These are phyloP conservation scores for Novymonas esmeraldas DNA, from an alignment of 208 protist species.

Conservation along the genomic window DNA sequence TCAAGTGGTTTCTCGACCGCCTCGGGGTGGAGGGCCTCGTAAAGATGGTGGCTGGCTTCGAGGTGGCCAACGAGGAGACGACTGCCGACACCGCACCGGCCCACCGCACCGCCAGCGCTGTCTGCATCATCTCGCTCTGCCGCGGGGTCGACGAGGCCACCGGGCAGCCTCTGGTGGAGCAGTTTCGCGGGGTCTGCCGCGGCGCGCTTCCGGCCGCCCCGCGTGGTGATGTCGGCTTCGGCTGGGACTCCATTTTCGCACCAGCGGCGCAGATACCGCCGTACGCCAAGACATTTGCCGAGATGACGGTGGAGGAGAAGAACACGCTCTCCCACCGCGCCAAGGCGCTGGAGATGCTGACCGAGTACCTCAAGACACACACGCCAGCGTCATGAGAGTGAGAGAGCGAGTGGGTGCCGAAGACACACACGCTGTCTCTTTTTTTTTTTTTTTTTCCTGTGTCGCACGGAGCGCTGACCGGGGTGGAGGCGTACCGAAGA, in stretches of 20 bases:
- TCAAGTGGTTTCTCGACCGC: slow-evolving; percentile 98
- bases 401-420: too few species aligned
- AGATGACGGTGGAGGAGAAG: slow-evolving; percentile 91
- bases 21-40: slow-evolving; percentile 91
- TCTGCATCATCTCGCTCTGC: slow-evolving; percentile 71
- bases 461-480: background rate
- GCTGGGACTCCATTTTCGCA: slow-evolving; percentile 97
- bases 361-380: slow-evolving; percentile 28
- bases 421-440: too few species aligned
- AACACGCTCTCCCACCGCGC: slow-evolving; percentile 96
- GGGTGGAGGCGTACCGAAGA: background rate
- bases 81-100: background rate
- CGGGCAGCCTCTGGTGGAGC: slow-evolving; percentile 30
- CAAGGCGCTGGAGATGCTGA: slow-evolving; percentile 64
- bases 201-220: slow-evolving; percentile 73
- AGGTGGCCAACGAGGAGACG: slow-evolving; percentile 33
- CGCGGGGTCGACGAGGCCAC: slow-evolving; percentile 22
- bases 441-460: background rate
- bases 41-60: slow-evolving; percentile 92
- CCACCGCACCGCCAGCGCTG: slow-evolving; percentile 72
- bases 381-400: background rate
- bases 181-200: slow-evolving; percentile 73
- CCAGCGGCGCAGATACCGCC: slow-evolving; percentile 51
- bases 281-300: slow-evolving; percentile 86
- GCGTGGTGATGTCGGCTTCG: slow-evolving; percentile 81